These are phyloP conservation scores for Cutaneotrichosporon mucoides DNA, from an alignment of 1,284 basidiomycete species.

Conservation along the genomic window DNA sequence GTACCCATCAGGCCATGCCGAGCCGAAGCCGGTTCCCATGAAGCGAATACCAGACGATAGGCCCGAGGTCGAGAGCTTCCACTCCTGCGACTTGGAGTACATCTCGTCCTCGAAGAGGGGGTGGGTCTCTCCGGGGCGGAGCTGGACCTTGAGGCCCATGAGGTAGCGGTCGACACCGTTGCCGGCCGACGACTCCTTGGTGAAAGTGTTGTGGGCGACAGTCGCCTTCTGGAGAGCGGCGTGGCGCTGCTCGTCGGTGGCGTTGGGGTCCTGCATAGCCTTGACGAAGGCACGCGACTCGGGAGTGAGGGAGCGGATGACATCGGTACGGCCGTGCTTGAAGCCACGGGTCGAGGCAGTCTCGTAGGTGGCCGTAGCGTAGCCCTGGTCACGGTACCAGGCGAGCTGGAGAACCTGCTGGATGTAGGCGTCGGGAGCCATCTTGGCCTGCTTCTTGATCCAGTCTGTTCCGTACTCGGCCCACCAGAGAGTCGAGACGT, in stretches of 20 bases:
- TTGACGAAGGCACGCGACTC: conserved; percentile 78
- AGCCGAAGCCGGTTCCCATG: conserved; percentile 85
- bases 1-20: conserved; percentile 76
- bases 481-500: conserved; percentile 81
- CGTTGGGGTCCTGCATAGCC: conserved; percentile 59
- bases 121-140: conserved; percentile 52
- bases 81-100: conserved; percentile 72
- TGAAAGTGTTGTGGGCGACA: conserved; percentile 67
- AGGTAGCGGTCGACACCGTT: conserved; percentile 89
- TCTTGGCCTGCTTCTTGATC: conserved; percentile 76
- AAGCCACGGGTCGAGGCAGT: conserved; percentile 90
- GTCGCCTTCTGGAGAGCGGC: conserved; percentile 65
- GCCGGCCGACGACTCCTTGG: conserved; percentile 75
- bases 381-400: conserved; percentile 73
- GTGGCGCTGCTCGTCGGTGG: conserved; percentile 53
- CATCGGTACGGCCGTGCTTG: conserved; percentile 86
- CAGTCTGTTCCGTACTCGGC: conserved; percentile 81
- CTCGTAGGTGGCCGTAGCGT: conserved; percentile 89
- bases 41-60: conserved; percentile 82
- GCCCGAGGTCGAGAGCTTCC: conserved; percentile 90
- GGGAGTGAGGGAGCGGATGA: conserved; percentile 71
- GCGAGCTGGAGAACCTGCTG: conserved; percentile 93
- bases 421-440: conserved; percentile 83
- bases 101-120: conserved; percentile 71
- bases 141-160: conserved; percentile 72